A percentile compares a stretch with the other conserved stretches of the same genome.
Conservation (phyloP, 2,329 filamentous ascomycete species). For the Lachnellula suecica region DNA sequence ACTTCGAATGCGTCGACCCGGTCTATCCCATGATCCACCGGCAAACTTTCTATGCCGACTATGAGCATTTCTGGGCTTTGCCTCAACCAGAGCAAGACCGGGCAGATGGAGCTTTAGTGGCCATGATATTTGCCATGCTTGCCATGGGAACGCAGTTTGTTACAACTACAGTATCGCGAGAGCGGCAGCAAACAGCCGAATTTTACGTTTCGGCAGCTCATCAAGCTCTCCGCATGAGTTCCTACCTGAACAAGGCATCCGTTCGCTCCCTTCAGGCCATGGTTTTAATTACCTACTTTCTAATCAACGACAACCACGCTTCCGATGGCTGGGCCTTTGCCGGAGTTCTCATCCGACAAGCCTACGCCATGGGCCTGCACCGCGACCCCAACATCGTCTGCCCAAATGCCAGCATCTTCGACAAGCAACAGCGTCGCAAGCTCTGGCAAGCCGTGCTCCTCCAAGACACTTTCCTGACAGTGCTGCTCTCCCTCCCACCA, state of each 20-base stretch:
- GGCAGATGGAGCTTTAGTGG: slow-evolving; percentile 68
- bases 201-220: slow-evolving; percentile 81
- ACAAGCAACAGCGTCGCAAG: slow-evolving; percentile 77
- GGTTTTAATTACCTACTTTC: slow-evolving; percentile 79
- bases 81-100: slow-evolving; percentile 54
- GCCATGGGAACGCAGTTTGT: slow-evolving; percentile 80
- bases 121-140: slow-evolving; percentile 74
- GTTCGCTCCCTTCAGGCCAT: slow-evolving; percentile 75
- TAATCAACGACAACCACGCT: slow-evolving; percentile 84
- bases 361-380: slow-evolving; percentile 79
- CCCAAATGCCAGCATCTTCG: slow-evolving; percentile 64
- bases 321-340: slow-evolving; percentile 83
- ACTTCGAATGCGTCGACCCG: slow-evolving; percentile 73
- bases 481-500: slow-evolving; percentile 74
- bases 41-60: slow-evolving; percentile 74
- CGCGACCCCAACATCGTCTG: slow-evolving; percentile 74
- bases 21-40: slow-evolving; percentile 80
- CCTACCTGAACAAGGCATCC: slow-evolving; percentile 73
- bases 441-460: slow-evolving; percentile 80
- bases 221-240: slow-evolving; percentile 72
- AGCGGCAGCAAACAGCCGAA: slow-evolving; percentile 73
- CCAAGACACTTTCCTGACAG: slow-evolving; percentile 79
- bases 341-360: slow-evolving; percentile 73
- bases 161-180: slow-evolving; percentile 51
- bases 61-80: slow-evolving; percentile 74